Percentiles rank a stretch among this genome's conserved stretches.
phyloP scores from a whole-genome alignment of 305 asterid genomes.

The Ajuga reptans region DNA sequence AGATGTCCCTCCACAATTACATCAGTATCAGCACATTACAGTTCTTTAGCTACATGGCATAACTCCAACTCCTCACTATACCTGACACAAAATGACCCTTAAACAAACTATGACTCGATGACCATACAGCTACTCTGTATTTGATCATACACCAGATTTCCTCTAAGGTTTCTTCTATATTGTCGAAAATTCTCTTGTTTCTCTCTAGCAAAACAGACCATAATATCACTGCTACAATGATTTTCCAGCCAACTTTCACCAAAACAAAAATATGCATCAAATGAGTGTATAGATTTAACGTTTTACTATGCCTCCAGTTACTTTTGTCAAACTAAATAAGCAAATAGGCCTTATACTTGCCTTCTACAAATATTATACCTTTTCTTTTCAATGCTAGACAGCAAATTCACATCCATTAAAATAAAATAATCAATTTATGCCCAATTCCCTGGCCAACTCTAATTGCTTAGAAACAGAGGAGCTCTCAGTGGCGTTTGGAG shows the following conservation, averaged over 20 bases:
- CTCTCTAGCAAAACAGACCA: too few relatives aligned
- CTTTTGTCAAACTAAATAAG: neutral
- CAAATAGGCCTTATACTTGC: neutral
- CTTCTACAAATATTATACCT: neutral
- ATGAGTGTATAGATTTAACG: neutral
- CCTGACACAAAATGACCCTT: too few relatives aligned
- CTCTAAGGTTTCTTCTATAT: too few relatives aligned
- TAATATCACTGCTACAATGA: too few relatives aligned
- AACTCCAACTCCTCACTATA: too few relatives aligned
- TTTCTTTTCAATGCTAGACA: neutral
- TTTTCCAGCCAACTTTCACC: neutral
- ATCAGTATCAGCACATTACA: too few relatives aligned
- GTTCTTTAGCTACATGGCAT: too few relatives aligned
- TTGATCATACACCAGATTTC: too few relatives aligned
- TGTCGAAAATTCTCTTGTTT: too few relatives aligned
- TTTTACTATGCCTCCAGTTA: neutral
- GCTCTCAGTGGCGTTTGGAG: neutral
- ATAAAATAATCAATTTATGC: neutral
- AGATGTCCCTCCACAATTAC: too few relatives aligned
- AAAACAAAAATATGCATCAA: neutral
- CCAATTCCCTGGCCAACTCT: neutral
- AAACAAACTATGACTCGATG: too few relatives aligned
- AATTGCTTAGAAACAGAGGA: neutral
- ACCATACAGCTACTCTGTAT: too few relatives aligned
- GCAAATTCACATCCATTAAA: neutral